Percentiles rank a stretch among this genome's conserved stretches.
These are phyloP conservation scores for Setaria italica DNA, from an alignment of 202 grass and related monocot species.

Conservation along the genomic window DNA sequence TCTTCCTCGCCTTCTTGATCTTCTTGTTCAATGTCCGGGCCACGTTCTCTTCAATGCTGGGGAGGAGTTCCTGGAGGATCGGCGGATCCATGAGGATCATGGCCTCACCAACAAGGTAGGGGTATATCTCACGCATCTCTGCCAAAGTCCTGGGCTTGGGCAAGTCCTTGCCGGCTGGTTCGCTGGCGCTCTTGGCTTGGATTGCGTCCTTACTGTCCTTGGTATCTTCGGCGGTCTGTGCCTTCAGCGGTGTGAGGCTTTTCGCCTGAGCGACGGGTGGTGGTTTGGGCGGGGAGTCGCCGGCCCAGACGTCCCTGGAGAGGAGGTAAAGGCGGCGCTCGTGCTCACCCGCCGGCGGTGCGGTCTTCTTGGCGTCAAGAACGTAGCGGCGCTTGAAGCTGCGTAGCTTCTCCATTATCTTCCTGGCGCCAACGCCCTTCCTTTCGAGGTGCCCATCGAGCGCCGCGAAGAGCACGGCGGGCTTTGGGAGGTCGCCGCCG, in stretches of 20 bases:
- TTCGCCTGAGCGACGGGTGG: not conserved
- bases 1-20: constrained; percentile 13
- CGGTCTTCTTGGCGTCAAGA: not conserved
- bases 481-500: not conserved
- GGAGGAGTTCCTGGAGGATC: not conserved
- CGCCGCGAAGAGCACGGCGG: not conserved
- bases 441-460: constrained; percentile 29
- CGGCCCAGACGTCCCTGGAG: constrained; percentile 27
- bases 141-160: not conserved
- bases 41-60: not conserved
- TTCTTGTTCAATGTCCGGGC: constrained; percentile 1
- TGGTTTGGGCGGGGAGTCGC: not conserved
- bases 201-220: not conserved
- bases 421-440: not conserved
- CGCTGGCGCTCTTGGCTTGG: not conserved
- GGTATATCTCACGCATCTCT: constrained; percentile 11
- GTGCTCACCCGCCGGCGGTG: not conserved
- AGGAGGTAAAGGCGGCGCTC: constrained; percentile 23
- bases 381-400: not conserved
- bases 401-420: not conserved
- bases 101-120: constrained; percentile 4
- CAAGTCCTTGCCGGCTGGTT: no score
- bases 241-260: not conserved
- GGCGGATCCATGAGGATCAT: not conserved
- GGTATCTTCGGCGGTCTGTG: not conserved